Conservation (phyloP, 306 rosid species). For the Quercus mongolica region DNA sequence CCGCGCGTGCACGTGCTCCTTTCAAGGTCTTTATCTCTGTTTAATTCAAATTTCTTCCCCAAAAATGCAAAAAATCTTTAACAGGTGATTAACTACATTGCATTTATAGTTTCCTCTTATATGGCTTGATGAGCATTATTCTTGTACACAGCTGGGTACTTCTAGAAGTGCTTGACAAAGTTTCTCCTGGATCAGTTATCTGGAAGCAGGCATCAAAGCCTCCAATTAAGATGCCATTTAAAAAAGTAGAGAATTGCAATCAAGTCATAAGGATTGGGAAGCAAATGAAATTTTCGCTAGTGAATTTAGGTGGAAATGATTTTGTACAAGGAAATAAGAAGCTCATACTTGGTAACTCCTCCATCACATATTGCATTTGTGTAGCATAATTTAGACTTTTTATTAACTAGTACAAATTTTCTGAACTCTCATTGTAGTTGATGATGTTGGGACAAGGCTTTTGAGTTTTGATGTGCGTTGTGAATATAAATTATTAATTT, state of each 20-base stretch:
- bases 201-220: conserved; percentile 97
- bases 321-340: conserved; percentile 99
- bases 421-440: background rate
- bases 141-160: conserved; percentile 70
- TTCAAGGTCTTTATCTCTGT: background rate
- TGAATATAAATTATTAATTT: background rate
- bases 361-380: conserved; percentile 9
- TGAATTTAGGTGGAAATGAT: conserved; percentile 90
- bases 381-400: background rate
- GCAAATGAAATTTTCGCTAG: conserved; percentile 75
- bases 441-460: background rate
- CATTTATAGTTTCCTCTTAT: background rate
- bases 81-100: background rate
- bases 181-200: conserved; percentile 77
- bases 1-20: accelerated
- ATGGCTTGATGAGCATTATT: conserved; percentile 14
- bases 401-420: background rate
- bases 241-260: conserved; percentile 96
- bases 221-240: conserved; percentile 95
- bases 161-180: conserved; percentile 85
- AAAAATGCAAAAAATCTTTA: background rate
- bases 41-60: background rate
- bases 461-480: background rate
- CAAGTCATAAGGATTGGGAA: conserved; percentile 74
- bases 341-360: conserved; percentile 80